Base-by-base conservation (phyloP, 768 basidiomycete genomes). In the Leucogyrophana mollusca region DNA sequence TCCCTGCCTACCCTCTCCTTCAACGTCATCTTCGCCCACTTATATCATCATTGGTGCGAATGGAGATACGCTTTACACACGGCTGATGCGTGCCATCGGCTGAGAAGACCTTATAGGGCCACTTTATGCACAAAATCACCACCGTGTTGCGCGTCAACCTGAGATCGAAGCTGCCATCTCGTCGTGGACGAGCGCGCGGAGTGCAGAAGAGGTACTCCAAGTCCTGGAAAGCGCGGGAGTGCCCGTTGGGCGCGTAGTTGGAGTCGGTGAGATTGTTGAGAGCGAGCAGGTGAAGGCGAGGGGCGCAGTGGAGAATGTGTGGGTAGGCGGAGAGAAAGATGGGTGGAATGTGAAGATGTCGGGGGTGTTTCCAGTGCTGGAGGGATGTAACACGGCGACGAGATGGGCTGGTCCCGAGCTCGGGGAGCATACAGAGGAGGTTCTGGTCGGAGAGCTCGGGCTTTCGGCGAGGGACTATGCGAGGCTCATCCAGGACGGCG, bases 11-110 rank as follows among this genome's bases (percentile, higher is more conserved):
- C 75, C 82, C 7, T 67, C 75, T 9, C 62, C 55, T 1, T 49
- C 69, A 27, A 49, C 74, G 0, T 70, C 74, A 2, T 47, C 55
- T 2, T 61, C 65, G 0, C 77, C 77, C 0, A 72, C 73, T 4
- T 87, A 82, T 57, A 71, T 85, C 43, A 82, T 87, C 54, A 85
- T 87, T 53, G 85, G 84, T 30, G 84, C 81, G 21, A 87, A 87
- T 53, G 82, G 82, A 0, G 85, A 87, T 60, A 73, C 79, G 3
- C 75, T 87, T 58, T 87, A 87, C 69, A 74, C 67, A 47, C 78
- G 82, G 4, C 69, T 86, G 49, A 88, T 87, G 85, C 60, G 62
- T 30, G 71, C 72, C 40, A 78, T 87, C 51, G 73, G 67, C 10
- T 79, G 84, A 2, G 53, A 72, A 2, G 85, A 86, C 62, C 76